These are phyloP conservation scores for Cornus controversa DNA, from an alignment of 148 eudicot species.

Conservation along the genomic window DNA sequence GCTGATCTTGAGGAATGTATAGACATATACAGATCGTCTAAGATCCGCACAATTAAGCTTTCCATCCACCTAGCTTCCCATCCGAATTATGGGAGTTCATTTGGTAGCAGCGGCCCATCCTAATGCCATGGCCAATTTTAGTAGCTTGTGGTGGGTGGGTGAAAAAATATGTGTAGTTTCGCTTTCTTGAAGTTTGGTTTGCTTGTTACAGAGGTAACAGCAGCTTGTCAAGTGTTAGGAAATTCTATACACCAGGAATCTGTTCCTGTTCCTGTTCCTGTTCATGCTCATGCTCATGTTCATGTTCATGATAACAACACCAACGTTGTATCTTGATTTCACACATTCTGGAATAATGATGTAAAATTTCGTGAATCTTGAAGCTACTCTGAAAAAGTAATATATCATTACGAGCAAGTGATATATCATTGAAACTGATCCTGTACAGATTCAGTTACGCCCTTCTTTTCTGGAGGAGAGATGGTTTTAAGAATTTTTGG, in stretches of 20 bases:
- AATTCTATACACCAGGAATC: not conserved
- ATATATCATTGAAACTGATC: not conserved
- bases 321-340: not conserved
- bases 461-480: too few species aligned
- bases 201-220: not conserved
- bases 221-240: not conserved
- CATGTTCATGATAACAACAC: not conserved
- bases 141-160: not conserved
- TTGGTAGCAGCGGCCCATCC: slow-evolving; percentile 43
- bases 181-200: not conserved
- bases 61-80: slow-evolving; percentile 29
- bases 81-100: slow-evolving; percentile 45
- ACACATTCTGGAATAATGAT: not conserved
- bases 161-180: not conserved
- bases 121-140: slow-evolving; percentile 4
- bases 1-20: slow-evolving; percentile 77
- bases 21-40: slow-evolving; percentile 59
- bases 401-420: not conserved
- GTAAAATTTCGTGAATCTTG: not conserved
- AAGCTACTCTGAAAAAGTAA: not conserved
- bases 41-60: slow-evolving; percentile 55
- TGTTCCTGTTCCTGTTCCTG: too few species aligned
- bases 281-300: too few species aligned
- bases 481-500: not conserved
- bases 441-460: not conserved